Evolutionary conservation across 805 yeast genomes (phyloP), one percentile per base, ranked within the genome.

Genomic region (Saccharomyces jurei): DNA sequence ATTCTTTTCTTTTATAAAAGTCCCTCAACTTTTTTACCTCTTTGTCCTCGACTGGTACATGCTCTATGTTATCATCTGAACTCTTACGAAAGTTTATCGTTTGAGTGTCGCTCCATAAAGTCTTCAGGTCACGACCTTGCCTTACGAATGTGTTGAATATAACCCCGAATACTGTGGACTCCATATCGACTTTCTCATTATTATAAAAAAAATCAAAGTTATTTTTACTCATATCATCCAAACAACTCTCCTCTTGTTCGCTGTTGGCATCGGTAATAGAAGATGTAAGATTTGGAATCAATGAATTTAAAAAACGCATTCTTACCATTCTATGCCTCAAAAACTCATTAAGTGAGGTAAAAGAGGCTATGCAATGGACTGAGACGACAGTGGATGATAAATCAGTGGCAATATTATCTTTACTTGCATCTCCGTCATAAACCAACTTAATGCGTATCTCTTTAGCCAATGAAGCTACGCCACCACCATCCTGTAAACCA

Each of bases 91-190:
- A 85, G 6, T 75, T 73, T 11, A 86, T 74, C 1, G 71, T 72
- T 58, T 84, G 91, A 2, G 77, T 69, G 4, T 71, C 74, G 3
- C 73, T 65, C 92, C 95, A 88, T 17, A 89, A 72, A 50, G 65
- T 73, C 6, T 67, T 65, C 0, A 82, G 72, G 27, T 82, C 79
- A 71, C 0, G 77, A 61, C 6, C 63, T 53, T 30, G 57, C 51
- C 63, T 79, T 77, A 48, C 48, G 13, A 78, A 64, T 2, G 80
- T 71, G 50, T 79, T 77, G 64, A 82, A 83, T 5, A 86, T 73
- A 0, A 89, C 91, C 0, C 94, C 94, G 68, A 83, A 87, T 2
- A 89, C 77, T 0, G 96, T 88, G 0, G 87, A 81, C 51, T 81
- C 87, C 41, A 74, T 74, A 2, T 89, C 84, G 28, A 87, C 74